Percentiles rank a stretch among this genome's conserved stretches.
phyloP scores from a whole-genome alignment of 2,329 filamentous ascomycete genomes.

The Fusarium nygamai region DNA sequence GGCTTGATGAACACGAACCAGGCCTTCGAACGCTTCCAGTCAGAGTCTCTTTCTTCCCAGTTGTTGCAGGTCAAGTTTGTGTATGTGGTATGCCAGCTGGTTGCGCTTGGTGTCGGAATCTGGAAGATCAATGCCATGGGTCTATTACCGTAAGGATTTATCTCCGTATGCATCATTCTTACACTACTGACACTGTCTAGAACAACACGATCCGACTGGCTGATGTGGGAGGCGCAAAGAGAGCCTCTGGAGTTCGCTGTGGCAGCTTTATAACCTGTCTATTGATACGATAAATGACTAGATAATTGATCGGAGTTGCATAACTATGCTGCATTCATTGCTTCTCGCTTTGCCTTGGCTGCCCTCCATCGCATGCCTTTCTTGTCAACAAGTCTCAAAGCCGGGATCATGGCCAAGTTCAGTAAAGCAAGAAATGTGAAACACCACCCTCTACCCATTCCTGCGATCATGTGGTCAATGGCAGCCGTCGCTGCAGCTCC shows the following conservation, averaged over 20 bases:
- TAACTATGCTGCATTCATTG: slow-evolving; percentile 19
- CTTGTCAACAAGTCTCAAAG: slow-evolving; percentile 60
- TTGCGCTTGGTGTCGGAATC: slow-evolving; percentile 84
- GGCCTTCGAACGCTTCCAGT: slow-evolving; percentile 92
- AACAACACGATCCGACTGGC: slow-evolving; percentile 95
- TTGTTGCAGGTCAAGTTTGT: slow-evolving; percentile 86
- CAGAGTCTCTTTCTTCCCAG: slow-evolving; percentile 76
- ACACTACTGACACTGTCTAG: slow-evolving; percentile 55
- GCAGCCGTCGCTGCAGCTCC: slow-evolving; percentile 68
- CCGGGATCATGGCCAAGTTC: slow-evolving; percentile 58
- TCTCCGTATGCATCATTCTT: not conserved
- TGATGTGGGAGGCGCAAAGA: slow-evolving; percentile 90
- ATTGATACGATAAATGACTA: slow-evolving; percentile 14
- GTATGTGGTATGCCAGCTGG: slow-evolving; percentile 86
- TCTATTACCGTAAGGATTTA: slow-evolving; percentile 79
- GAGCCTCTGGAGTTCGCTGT: slow-evolving; percentile 73
- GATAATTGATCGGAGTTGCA: not conserved
- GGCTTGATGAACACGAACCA: slow-evolving; percentile 84
- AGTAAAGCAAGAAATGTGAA: slow-evolving; percentile 67
- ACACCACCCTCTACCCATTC: slow-evolving; percentile 70
- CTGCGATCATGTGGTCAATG: slow-evolving; percentile 66
- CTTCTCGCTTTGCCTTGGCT: slow-evolving; percentile 55
- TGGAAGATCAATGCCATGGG: slow-evolving; percentile 99
- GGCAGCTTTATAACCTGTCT: slow-evolving; percentile 62
- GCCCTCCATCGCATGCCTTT: slow-evolving; percentile 62